Base-by-base conservation (phyloP, 768 basidiomycete species). In the Russula foetens region DNA sequence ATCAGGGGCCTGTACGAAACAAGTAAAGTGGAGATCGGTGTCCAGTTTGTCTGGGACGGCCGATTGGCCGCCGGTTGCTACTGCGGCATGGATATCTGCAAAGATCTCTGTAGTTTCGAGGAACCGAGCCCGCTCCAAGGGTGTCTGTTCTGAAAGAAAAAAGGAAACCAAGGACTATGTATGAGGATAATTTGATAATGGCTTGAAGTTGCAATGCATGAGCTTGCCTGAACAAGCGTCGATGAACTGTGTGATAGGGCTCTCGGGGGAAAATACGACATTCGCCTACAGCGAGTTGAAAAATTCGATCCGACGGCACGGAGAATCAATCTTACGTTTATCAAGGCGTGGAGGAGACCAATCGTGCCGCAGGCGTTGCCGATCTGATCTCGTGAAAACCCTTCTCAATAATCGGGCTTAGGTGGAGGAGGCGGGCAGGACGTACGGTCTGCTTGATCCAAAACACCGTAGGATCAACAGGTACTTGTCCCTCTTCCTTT, bases 361-460 rank as follows among this genome's bases (percentile, higher is more conserved):
- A 71, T 71, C 14, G 71, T 70, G 7, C 69, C 69, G 29, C 71
- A 72, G 0, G 73, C 72, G 50, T 72, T 73, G 7, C 65, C 61
- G 53, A 74, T 73, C 71, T 72, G 46, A 23, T 2, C n/a, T 29
- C 21, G 7, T 8, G 23, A 11, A n/a, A 7, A 26, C 17, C 15
- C 35, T 4, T 35, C 46, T 59, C 21, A n/a, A 48, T 12, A 24
- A 5, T 23, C 17, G 49, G 12, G 21, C 26, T 58, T 21, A 41
- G 33, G 29, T 29, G 51, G 14, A 14, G 11, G 23, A 19, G 19
- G 33, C 15, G 3, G 35, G 48, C 15, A 2, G 47, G 31, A 69
- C 79, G 33, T 58, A 91, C 92, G 53, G 89, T 96, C 71, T 97
- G 94, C 71, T 92, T 92, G 75, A 96, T 91, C 81, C 84, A 97